These are phyloP conservation scores for Casuarina cunninghamiana DNA, from an alignment of 306 rosid species.

Conservation along the genomic window DNA sequence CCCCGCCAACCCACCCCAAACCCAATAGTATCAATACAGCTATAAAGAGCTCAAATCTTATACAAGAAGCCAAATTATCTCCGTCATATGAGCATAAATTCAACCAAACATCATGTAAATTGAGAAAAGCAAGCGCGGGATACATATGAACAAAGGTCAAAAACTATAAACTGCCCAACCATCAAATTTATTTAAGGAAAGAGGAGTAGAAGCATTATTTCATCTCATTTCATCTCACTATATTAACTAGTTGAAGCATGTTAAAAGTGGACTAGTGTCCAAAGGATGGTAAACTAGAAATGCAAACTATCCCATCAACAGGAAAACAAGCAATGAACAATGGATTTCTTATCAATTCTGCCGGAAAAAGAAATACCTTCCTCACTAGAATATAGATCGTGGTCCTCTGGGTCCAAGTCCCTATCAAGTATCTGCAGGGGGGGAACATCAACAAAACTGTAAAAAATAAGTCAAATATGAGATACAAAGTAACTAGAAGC, in stretches of 20 bases:
- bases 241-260: neutral
- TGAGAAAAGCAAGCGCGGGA: neutral
- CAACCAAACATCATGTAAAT: neutral
- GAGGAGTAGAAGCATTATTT: neutral
- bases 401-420: conserved; percentile 93
- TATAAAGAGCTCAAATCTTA: neutral
- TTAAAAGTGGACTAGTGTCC: neutral
- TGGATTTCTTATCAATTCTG: neutral
- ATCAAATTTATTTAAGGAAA: neutral
- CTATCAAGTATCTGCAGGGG: conserved; percentile 81
- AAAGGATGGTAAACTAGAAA: conserved; percentile 6
- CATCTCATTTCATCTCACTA: no score
- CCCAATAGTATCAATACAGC: neutral
- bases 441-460: conserved; percentile 8
- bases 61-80: conserved; percentile 4
- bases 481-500: conserved; percentile 9
- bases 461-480: conserved; percentile 16
- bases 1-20: no score
- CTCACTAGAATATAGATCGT: conserved; percentile 49
- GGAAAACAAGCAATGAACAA: conserved; percentile 4
- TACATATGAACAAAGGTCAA: neutral
- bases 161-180: conserved; percentile 3
- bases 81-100: neutral
- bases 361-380: conserved; percentile 60
- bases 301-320: neutral